Evolutionary conservation across 495 filamentous ascomycete genomes (phyloP).

Genomic region (Immersiella caudata): DNA sequence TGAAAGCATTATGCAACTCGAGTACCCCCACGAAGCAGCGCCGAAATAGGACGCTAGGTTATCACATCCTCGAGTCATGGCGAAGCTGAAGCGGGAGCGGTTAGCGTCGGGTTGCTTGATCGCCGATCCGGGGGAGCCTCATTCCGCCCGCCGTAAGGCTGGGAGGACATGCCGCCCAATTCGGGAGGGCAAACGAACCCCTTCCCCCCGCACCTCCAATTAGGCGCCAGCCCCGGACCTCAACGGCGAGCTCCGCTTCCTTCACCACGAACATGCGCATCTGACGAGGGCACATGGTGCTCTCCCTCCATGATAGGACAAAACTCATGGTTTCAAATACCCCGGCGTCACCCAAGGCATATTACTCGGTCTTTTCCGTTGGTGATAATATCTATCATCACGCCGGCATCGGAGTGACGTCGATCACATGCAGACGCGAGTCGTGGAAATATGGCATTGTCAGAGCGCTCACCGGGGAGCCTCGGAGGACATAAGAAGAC

Average conservation of each 20-base stretch:
- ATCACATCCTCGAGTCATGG: neutral
- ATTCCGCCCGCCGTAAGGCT: neutral
- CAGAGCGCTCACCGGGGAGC: neutral
- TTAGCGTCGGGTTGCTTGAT: neutral
- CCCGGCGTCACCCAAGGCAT: neutral
- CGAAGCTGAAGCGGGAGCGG: neutral
- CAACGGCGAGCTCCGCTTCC: neutral
- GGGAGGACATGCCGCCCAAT: neutral
- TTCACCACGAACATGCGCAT: neutral
- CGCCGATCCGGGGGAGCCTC: neutral
- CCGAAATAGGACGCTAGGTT: neutral
- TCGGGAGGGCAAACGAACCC: neutral
- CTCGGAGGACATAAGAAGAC: neutral
- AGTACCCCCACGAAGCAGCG: neutral
- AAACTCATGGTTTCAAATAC: neutral
- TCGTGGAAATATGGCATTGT: neutral
- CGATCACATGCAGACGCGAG: neutral
- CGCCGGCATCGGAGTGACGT: neutral
- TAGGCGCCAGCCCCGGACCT: neutral
- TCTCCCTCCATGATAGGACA: neutral
- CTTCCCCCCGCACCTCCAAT: neutral
- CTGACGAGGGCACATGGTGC: neutral
- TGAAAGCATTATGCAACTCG: neutral
- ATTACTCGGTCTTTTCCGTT: neutral
- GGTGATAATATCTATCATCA: neutral